Evolutionary conservation across 2,329 filamentous ascomycete species (phyloP), one percentile per base, ranked within the genome.

Genomic region (Didymellaceae sp.): DNA sequence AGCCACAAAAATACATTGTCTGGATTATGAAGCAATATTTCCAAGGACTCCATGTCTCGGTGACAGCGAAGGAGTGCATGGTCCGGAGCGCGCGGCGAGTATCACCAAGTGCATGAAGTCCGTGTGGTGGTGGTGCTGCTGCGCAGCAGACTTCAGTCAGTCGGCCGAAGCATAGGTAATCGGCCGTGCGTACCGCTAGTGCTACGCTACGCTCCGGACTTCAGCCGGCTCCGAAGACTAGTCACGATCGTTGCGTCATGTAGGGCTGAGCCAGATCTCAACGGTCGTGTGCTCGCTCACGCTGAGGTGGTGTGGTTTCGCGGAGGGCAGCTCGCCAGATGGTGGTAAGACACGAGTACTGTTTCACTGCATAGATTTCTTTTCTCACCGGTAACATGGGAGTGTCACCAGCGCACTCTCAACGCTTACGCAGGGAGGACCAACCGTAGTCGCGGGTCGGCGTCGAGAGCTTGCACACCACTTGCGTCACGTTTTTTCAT

Each of bases 191-290:
- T n/a, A n/a, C n/a, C n/a, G n/a, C n/a, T n/a, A n/a, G n/a, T n/a
- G n/a, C n/a, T n/a, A n/a, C n/a, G n/a, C n/a, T n/a, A n/a, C n/a
- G n/a, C n/a, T n/a, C n/a, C n/a, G n/a, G 21, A 9, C 21, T 34
- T 34, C 18, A 18, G 11, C 32, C 32, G 18, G 17, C 10, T 6
- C 32, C 2, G 10, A 18, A 20, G 37, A 7, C 26, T 42, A 37
- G 38, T 16, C 14, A 9, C 37, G 26, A 46, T 52, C 31, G 21
- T 38, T 43, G 48, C 42, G 48, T 46, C 48, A 46, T 42, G 43
- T 46, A 52, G 48, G 48, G 48, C 48, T 46, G 42, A 46, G 42
- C 31, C n/a, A 21, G 37, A 46, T 52, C 42, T 42, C 42, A 46
- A 43, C 42, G 48, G 48, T 42, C 24, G 31, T 46, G 48, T 46